Evolutionary conservation across 495 filamentous ascomycete species (phyloP), one percentile per base, ranked within the genome.

Genomic region (Podospora australis): DNA sequence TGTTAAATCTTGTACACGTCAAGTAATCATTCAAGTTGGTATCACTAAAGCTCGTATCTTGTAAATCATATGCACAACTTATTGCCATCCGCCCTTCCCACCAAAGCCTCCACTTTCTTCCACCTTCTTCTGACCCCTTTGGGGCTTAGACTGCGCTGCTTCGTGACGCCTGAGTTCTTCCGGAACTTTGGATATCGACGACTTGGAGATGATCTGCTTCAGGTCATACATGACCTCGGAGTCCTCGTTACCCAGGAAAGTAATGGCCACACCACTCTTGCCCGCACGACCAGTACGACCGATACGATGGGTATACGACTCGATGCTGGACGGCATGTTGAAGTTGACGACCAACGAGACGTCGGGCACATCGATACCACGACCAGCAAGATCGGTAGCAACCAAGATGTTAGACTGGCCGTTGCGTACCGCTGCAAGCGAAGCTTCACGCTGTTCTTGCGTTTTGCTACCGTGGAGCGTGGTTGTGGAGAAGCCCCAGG

Each of bases 291-390:
- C 92, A 8, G 92, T 99, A 72, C 92, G 83, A 67, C 92, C 92
- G 57, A 99, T 90, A 77, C 92, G 84, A 77, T 99, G 92, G 10
- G 91, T 96, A 63, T 99, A 99, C 56, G 81, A 84, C 68, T 99
- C 92, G 57, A 99, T 99, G 52, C 75, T 86, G 17, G 70, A 82
- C 7, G 94, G 86, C 94, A 99, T 97, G 74, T 97, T 97, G 77
- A 99, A 99, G 73, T 99, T 99, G 56, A 96, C 74, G 22, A 99
- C 92, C 49, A 99, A 73, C 46, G 80, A 86, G 22, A 99, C 92
- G 60, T 97, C 94, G 0, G 83, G 83, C 1, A 99, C 89, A 72
- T 99, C 92, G 62, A 99, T 97, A 90, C 92, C 92, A 75, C 92
- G 79, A 44, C 91, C 92, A 16, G 92, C 92, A 21, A 99, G 77